Evolutionary conservation across 768 basidiomycete genomes (phyloP), one percentile per base, ranked within the genome.

Genomic region (Naganishia onofrii): DNA sequence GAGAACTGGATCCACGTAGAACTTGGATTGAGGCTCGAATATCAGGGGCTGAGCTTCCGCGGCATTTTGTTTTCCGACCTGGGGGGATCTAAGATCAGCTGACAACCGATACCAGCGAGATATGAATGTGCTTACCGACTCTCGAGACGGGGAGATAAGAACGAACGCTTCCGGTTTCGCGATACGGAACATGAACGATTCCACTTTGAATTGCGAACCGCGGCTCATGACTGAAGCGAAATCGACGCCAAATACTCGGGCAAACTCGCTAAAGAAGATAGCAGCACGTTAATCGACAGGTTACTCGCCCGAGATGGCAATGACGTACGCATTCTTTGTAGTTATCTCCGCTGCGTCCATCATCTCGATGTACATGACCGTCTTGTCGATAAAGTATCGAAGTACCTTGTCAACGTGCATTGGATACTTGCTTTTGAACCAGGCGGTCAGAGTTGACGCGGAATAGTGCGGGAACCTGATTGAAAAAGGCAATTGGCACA

Each of bases 131-230:
- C 86, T 70, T 71, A 93, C 94, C 79, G 96, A 90, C 67, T 85
- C 83, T 79, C 88, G 90, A 72, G 89, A 94, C 0, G 96, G 96
- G 0, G 95, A 97, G 15, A 95, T 82, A 5, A 99, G 83, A 26
- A 97, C 86, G 73, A 93, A 93, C 73, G 86, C 90, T 79, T 98
- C 96, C 0, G 96, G 93, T 80, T 98, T 98, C 21, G 91, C 91
- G 57, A 98, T 93, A 23, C 94, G 88, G 80, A 96, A 94, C 89
- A 99, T 89, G 83, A 99, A 95, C 0, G 93, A 93, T 82, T 99
- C 96, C 31, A 98, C 96, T 82, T 98, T 99, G 84, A 93, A 98
- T 76, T 99, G 96, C 0, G 93, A 96, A 0, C 96, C 96, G 36
- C 96, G 87, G 71, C 87, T 93, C 72, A 96, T 86, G 36, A 97